Percentiles rank a stretch among this genome's conserved stretches.
Evolutionary conservation across 78 protist genomes (phyloP).

Genomic region (Protostelium mycophagum): DNA sequence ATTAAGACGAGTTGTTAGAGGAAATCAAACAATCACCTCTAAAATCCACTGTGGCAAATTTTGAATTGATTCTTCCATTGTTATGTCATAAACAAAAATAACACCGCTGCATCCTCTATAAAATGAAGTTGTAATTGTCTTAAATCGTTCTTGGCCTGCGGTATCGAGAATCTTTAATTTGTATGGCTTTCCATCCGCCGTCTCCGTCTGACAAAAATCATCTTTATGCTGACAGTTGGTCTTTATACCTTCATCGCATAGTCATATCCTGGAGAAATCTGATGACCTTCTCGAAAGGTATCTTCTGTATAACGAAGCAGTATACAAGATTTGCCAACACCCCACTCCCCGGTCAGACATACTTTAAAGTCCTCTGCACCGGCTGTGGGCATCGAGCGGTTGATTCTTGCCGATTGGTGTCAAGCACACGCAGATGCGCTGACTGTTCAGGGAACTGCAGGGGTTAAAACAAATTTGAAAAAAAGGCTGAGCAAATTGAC

Average conservation of each 20-base stretch:
- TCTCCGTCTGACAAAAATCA: not conserved
- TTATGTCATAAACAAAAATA: conserved; percentile 45
- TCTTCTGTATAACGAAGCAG: conserved; percentile 26
- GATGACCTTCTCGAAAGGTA: not conserved
- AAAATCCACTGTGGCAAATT: conserved; percentile 48
- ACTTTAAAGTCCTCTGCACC: too few species aligned
- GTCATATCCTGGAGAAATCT: not conserved
- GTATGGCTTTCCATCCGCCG: not conserved
- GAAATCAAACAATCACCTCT: conserved; percentile 7
- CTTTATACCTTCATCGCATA: not conserved
- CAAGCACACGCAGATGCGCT: too few species aligned
- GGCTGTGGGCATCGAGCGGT: too few species aligned
- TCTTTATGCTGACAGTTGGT: not conserved
- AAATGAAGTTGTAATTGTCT: conserved; percentile 70
- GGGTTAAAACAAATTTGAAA: too few species aligned
- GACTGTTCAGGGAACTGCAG: too few species aligned
- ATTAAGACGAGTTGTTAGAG: not conserved
- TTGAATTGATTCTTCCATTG: conserved; percentile 26
- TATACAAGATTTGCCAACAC: conserved; percentile 91
- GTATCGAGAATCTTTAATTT: conserved; percentile 40
- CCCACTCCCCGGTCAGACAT: conserved; percentile 90
- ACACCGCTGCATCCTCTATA: conserved; percentile 66
- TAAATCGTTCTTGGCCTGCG: conserved; percentile 83
- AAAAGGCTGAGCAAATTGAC: too few species aligned
- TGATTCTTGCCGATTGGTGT: too few species aligned